Evolutionary conservation across 2,329 filamentous ascomycete genomes (phyloP).

Genomic region (Verticillium zaregamsianum): DNA sequence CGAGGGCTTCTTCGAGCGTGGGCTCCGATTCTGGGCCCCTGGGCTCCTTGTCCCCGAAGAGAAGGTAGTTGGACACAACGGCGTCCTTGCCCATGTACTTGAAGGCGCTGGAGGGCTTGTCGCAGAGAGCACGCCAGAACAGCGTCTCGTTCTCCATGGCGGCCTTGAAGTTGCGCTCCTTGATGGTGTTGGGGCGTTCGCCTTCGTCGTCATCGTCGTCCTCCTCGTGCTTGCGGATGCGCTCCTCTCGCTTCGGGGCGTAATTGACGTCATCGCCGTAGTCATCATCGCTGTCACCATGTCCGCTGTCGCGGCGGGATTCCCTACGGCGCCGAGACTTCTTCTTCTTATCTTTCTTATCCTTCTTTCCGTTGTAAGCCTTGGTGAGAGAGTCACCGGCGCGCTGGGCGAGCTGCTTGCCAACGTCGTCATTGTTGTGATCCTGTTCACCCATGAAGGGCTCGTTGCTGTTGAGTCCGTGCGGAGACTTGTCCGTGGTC

Average conservation of each 20-base stretch:
- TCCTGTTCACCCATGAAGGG: slow-evolving; percentile 5
- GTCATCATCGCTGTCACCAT: slow-evolving; percentile 4
- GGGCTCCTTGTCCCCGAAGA: slow-evolving; percentile 20
- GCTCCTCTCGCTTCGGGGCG: slow-evolving; percentile 28
- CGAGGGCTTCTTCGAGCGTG: slow-evolving; percentile 22
- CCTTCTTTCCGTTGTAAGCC: background rate
- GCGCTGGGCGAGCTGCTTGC: slow-evolving; percentile 7
- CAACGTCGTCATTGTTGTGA: background rate
- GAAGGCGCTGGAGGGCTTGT: slow-evolving; percentile 26
- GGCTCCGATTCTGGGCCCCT: slow-evolving; percentile 21
- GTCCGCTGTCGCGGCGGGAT: slow-evolving; percentile 2
- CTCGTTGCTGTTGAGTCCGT: slow-evolving; percentile 7
- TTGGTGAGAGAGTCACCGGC: background rate
- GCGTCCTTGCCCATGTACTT: slow-evolving; percentile 33
- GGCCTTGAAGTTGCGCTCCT: slow-evolving; percentile 31
- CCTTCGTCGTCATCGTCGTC: slow-evolving; percentile 3
- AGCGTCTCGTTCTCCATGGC: slow-evolving; percentile 32
- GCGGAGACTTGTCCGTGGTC: slow-evolving; percentile 21
- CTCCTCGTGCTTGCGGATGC: slow-evolving; percentile 24
- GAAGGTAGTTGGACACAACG: slow-evolving; percentile 30
- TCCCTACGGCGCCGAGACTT: background rate
- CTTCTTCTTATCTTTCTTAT: background rate
- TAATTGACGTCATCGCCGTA: background rate
- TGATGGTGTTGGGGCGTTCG: slow-evolving; percentile 23
- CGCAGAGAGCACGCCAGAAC: slow-evolving; percentile 32